Evolutionary conservation across 2,329 filamentous ascomycete genomes (phyloP), one percentile per base, ranked within the genome.

Genomic region (Fusarium humuli): DNA sequence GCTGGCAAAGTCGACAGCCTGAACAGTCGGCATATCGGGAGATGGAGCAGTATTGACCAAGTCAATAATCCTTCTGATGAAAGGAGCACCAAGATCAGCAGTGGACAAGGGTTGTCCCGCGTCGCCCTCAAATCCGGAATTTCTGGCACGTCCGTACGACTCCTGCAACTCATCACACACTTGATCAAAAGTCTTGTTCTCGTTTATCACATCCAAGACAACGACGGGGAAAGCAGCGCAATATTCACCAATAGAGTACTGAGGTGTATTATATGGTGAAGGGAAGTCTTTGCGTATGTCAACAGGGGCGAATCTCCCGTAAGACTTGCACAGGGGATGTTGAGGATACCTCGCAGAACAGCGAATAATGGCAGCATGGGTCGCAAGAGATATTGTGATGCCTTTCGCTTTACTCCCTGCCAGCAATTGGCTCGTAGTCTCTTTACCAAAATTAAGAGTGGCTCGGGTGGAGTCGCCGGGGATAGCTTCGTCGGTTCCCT

Each of bases 1-100:
- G 48, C 69, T 77, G 67, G 73, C 76, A 48, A 78, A 67, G 22
- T 76, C 76, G 9, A 79, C 70, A 53, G 79, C 77, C 44, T 71
- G 58, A 25, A 77, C 77, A 8, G 76, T 73, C 7, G 76, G 75
- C 23, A 71, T 56, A 13, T 56, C 60, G 5, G 66, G 53, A 9
- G 66, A 62, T 13, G 60, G 69, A 22, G 66, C 32, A 5, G 68
- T 59, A 25, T 60, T 61, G 25, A 69, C 58, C 20, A 71, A 57
- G 37, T 68, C 53, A 25, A 67, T 60, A 13, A 61, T 65, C 25
- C 67, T 55, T n/a, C 67, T 61, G 9, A 70, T 58, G 23, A 59
- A 70, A 7, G 63, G 67, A 9, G 65, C 67, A 20, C 52, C 66
- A 20, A 70, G 57, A 14, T 68, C 49, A 12, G 63, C 40, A 60